Evolutionary conservation across 1,284 basidiomycete genomes (phyloP), one percentile per base, ranked within the genome.

Genomic region (Blastosporella zonata): DNA sequence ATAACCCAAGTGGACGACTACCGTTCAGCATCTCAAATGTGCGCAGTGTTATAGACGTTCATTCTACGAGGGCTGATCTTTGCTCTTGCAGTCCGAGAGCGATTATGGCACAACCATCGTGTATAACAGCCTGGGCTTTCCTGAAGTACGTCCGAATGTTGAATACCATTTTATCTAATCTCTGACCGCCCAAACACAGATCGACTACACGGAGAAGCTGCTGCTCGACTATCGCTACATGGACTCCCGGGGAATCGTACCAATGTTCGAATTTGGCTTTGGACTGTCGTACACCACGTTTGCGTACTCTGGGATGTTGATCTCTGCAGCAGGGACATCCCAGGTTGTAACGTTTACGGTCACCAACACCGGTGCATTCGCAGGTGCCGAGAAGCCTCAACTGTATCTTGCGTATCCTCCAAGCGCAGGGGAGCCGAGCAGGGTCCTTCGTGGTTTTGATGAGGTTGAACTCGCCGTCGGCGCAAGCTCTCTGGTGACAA

Each of bases 281-380:
- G 91, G 91, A 0, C 67, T 92, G 17, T 85, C 81, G 27, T 93
- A 93, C 70, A 89, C 90, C 28, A 77, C 68, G 0, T 93, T 93
- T 67, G 64, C 71, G 10, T 87, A 86, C 61, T 78, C 75, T 5
- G 66, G 66, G 21, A 63, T 90, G 10, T 59, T 64, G 0, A 67
- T 82, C 42, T 50, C 58, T n/a, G 40, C 61, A 4, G 63, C 76
- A 5, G 59, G 58, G 15, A 55, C 53, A 41, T 63, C 63, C 2
- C 63, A 69, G 47, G 57, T 63, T 13, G 63, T 82, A 12, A 64
- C 64, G 1, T 84, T 83, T 65, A 66, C 61, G 0, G 64, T 84
- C 2, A 58, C 61, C 48, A 84, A 84, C 60, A 75, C 69, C 1
- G 82, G 82, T 22, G 52, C 60, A 0, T 63, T 77, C 25, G 63